Evolutionary conservation across 1,284 basidiomycete species (phyloP), one percentile per base, ranked within the genome.

Genomic region (Sanguinoderma infundibulare): DNA sequence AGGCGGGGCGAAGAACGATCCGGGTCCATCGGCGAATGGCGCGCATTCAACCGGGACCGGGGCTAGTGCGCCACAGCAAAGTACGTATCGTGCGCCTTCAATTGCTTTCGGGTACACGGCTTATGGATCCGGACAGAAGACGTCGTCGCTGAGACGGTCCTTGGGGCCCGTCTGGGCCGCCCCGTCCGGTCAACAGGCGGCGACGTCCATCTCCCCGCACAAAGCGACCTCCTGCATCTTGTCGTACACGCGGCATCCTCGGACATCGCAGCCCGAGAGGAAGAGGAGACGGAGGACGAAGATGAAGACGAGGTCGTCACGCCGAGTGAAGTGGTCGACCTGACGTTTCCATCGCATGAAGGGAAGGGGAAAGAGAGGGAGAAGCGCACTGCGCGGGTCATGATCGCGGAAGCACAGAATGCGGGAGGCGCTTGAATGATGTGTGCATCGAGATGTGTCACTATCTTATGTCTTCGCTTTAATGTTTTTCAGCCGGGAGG

Each of bases 281-380:
- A 30, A 47, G 57, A 20, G 1, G 64, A 52, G 9, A 58, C 55
- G 5, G 60, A 60, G 38, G 59, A 61, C 22, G 55, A 61, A 44
- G 44, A 57, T n/a, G 55, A 61, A 44, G 44, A 57, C 4, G 60
- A 61, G 30, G 60, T 42, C n/a, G 51, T 57, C 14, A 61, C 60
- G 20, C 60, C 55, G 5, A 47, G 44, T 20, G 60, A 54, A 1
- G 51, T 24, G 30, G 28, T 7, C 5, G 24, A 57, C 30, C 32
- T 50, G 22, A 17, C 8, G 15, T n/a, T 47, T 10, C 24, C 3
- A 10, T 38, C 8, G 17, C 8, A 40, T 9, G 39, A 40, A 20
- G 39, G 10, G 9, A 34, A 30, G 32, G 32, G 28, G 30, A 51
- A 35, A 12, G 32, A 14, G 32, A 20, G 24, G 49, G 49, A 15